Evolutionary conservation across 176 grass and related monocot genomes (phyloP), one percentile per base, ranked within the genome.

Genomic region (Echinochloa phyllopogon): DNA sequence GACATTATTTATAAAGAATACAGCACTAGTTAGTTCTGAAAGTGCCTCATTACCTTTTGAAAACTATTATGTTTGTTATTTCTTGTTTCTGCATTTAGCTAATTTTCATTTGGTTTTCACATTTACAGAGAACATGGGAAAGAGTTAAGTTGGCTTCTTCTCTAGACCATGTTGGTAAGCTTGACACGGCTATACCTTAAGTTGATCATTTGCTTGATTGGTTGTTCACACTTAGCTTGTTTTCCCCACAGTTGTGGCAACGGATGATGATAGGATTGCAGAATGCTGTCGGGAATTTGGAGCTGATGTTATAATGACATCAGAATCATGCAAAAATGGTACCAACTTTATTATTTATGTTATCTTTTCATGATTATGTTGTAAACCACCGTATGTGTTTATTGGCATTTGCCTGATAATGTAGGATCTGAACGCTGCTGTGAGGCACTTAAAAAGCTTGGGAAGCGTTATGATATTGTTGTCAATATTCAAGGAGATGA

Each of bases 401-500:
- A 13, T 58, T 85, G 57, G 21, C 58, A 36, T 37, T 27, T 68
- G 42, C 25, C 65, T 74, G 4, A 75, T 79, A 74, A 85, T 78
- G 15, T 75, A 99, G 96, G 93, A 86, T 92, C 93, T 81, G 96
- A 96, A 64, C 96, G 96, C 43, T 99, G 96, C 75, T 92, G 86
- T 59, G 96, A 99, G 80, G 96, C 93, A 48, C 84, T 99, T 77
- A 71, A 86, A 43, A 99, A 94, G 48, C 93, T 99, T 64, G 80
- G 66, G 16, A 96, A 92, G 75, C 39, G 73, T 74, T 99, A 99
- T 79, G 93, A 96, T 51, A 94, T 99, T 88, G 93, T 99, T 58
- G 91, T 99, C 77, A 99, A 99, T 84, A 99, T 99, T 73, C 96
- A 99, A 88, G 96, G 93, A 81, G 96, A 99, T 21, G 96, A 94